Base-by-base conservation (phyloP, 2,329 filamentous ascomycete species). In the Sordariomycetes sp. region DNA sequence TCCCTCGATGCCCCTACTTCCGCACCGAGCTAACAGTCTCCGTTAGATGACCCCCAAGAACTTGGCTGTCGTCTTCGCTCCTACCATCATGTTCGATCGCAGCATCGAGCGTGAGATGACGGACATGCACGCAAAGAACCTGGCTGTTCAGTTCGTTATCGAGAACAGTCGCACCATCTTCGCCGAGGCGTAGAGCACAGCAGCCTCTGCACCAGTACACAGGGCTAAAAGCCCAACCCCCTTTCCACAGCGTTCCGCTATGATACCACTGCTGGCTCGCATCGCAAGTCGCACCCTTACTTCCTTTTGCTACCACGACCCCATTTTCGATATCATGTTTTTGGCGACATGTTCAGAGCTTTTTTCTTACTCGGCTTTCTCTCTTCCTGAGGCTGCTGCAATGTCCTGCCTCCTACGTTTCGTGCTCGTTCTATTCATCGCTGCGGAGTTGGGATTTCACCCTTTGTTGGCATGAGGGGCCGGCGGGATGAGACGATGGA, bases 41-140 rank as follows among this genome's bases (percentile, higher is more conserved):
- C 10, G 30, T 3, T 39, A 85, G 78, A 98, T 98, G 92, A 94
- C 86, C 17, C 85, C 90, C 37, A 85, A 93, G 61, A 98, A 98
- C 53, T 64, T 96, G 40, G 87, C 92, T 4, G 92, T 98, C 27
- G 92, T 98, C 24, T 98, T 98, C 54, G 92, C 92, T 8, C 92
- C 92, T 7, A 98, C 92, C 1, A 93, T 98, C 47, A 94, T 98
- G 86, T 77, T 90, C 46, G 87, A 93, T 37, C 72, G 79, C 52
- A 90, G 82, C 49, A 74, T 96, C 40, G 86, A 94, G 56, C 79
- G 87, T 40, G 92, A 98, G 58, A 93, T 98, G 79, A 90, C 81
- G 20, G 92, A 98, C 54, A 94, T 94, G 70, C 84, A 92, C 54
- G 75, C 81, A 46, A 95, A 96, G 71, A 94, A 94, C 47, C 72